Percentiles rank a stretch among this genome's conserved stretches.
phyloP scores from a whole-genome alignment of 2,329 filamentous ascomycete species.

The Colletotrichum echinochloae region DNA sequence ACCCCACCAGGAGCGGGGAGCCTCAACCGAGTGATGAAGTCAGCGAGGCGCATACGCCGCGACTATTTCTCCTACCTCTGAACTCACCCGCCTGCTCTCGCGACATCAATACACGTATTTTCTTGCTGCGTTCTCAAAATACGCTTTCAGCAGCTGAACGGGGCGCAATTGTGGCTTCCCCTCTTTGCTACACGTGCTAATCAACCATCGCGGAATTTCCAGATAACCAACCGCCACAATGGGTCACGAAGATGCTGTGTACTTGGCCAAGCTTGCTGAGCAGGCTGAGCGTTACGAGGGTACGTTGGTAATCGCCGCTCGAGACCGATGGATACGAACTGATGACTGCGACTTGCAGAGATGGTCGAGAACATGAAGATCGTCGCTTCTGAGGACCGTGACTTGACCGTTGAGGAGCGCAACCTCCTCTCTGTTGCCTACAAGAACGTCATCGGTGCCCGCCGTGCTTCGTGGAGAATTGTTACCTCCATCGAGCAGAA shows the following conservation, averaged over 20 bases:
- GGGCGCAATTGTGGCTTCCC: slow-evolving; percentile 15
- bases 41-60: slow-evolving; percentile 41
- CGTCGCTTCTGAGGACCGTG: slow-evolving; percentile 87
- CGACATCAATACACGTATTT: slow-evolving; percentile 15
- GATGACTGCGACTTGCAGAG: slow-evolving; percentile 67
- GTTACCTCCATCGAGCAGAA: slow-evolving; percentile 99
- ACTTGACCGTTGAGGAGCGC: slow-evolving; percentile 92
- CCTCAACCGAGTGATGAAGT: slow-evolving; percentile 40
- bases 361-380: slow-evolving; percentile 99
- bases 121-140: background rate
- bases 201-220: slow-evolving; percentile 2
- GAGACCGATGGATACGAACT: slow-evolving; percentile 24
- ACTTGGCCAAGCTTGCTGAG: slow-evolving; percentile 99
- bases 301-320: slow-evolving; percentile 60
- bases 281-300: slow-evolving; percentile 99
- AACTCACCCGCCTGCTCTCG: slow-evolving; percentile 1
- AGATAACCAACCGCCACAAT: slow-evolving; percentile 71
- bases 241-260: slow-evolving; percentile 99
- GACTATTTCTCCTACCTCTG: slow-evolving; percentile 12
- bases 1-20: slow-evolving; percentile 42
- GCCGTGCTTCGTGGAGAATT: slow-evolving; percentile 98
- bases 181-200: slow-evolving; percentile 33
- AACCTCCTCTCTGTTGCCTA: slow-evolving; percentile 98
- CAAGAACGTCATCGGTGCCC: slow-evolving; percentile 98
- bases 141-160: background rate